phyloP scores from a whole-genome alignment of 345 rosid genomes.

The Microcos paniculata region DNA sequence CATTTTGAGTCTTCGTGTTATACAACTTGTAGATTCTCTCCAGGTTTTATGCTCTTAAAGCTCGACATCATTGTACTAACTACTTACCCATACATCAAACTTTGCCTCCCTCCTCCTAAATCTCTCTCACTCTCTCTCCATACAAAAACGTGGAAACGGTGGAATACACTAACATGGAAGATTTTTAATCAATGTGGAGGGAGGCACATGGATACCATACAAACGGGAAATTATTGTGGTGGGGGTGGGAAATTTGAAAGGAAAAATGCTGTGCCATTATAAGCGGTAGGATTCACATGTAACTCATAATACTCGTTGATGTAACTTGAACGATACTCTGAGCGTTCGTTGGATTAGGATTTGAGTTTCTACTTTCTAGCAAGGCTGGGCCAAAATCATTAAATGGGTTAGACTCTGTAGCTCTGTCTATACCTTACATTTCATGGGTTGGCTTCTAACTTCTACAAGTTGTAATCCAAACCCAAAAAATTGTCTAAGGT shows the following conservation, averaged over 20 bases:
- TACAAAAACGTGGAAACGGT: background rate
- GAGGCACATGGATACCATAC: conserved; percentile 6
- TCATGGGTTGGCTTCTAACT: background rate
- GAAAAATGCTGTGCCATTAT: background rate
- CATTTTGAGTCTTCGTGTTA: conserved; percentile 1
- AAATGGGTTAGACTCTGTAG: background rate
- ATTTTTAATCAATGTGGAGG: background rate
- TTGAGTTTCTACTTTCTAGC: background rate
- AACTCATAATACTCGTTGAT: background rate
- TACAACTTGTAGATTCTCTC: conserved; percentile 35
- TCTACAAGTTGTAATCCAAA: no score
- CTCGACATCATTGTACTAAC: conserved; percentile 41
- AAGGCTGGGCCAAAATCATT: background rate
- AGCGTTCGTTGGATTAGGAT: background rate
- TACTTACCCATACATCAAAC: conserved; percentile 2
- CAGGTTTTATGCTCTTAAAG: conserved; percentile 64
- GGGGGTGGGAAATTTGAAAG: background rate
- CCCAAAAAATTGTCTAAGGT: no score
- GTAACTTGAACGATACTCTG: background rate
- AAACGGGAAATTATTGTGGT: background rate
- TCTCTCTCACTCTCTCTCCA: background rate
- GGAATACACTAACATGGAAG: background rate
- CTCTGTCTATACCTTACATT: no score
- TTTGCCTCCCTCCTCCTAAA: background rate
- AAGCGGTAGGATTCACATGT: background rate